Percentiles rank a stretch among this genome's conserved stretches.
phyloP scores from a whole-genome alignment of 371 early-diverging fungal genomes.

The Gilbertella persicaria region DNA sequence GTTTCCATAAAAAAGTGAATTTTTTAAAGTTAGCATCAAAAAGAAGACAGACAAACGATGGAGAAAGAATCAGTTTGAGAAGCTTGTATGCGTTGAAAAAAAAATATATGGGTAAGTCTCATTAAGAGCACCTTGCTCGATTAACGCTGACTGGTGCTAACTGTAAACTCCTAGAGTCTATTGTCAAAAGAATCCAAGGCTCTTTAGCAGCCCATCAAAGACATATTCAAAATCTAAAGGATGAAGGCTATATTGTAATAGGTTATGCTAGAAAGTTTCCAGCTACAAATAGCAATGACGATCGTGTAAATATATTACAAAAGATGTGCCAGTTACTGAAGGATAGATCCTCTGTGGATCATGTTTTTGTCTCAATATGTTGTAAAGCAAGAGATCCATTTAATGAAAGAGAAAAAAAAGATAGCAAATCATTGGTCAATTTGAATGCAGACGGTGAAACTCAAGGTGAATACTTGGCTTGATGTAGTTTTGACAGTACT shows the following conservation, averaged over 20 bases:
- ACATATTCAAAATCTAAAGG: constrained; percentile 14
- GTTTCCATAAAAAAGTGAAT: too few species aligned
- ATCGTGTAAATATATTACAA: constrained; percentile 7
- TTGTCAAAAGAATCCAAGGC: too few species aligned
- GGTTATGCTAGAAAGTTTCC: constrained; percentile 14
- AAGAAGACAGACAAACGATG: too few species aligned
- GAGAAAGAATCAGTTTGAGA: too few species aligned
- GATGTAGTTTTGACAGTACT: constrained; percentile 12
- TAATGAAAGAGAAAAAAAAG: constrained; percentile 14
- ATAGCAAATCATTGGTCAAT: constrained; percentile 2
- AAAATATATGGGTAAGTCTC: too few species aligned
- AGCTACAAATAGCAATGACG: constrained; percentile 8
- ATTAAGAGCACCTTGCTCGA: too few species aligned
- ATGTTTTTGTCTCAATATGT: constrained; percentile 5
- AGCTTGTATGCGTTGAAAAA: too few species aligned
- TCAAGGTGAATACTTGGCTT: constrained; percentile 8
- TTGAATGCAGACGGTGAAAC: constrained; percentile 16
- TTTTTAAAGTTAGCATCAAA: too few species aligned
- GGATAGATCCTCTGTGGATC: constrained; percentile 9
- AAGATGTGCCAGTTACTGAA: constrained; percentile 7
- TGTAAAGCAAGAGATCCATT: constrained; percentile 11
- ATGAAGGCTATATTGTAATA: constrained; percentile 16
- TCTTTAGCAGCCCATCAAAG: too few species aligned
- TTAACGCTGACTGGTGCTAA: too few species aligned
- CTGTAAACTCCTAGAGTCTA: too few species aligned